phyloP scores from a whole-genome alignment of 2,329 filamentous ascomycete species.

The Aspergillus ochraceus region DNA sequence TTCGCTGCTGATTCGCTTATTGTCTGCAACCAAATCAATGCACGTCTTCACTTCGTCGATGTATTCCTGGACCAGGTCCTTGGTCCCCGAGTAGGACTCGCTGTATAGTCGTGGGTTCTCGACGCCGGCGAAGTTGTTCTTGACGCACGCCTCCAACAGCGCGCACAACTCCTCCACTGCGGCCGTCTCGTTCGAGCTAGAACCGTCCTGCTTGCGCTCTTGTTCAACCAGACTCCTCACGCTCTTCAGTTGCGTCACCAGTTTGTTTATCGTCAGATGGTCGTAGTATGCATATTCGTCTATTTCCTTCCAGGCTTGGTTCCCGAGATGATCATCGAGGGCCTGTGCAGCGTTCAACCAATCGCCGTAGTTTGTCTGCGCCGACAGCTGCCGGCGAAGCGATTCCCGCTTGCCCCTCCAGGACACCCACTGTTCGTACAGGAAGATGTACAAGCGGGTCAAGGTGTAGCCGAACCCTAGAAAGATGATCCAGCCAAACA shows the following conservation, averaged over 20 bases:
- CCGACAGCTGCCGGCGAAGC: conserved; percentile 69
- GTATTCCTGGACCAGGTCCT: conserved; percentile 86
- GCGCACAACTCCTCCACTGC: conserved; percentile 73
- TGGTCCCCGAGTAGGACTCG: conserved; percentile 97
- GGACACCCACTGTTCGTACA: conserved; percentile 87
- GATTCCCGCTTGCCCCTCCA: conserved; percentile 79
- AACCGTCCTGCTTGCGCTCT: conserved; percentile 29
- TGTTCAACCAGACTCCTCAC: conserved; percentile 42
- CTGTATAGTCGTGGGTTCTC: conserved; percentile 95
- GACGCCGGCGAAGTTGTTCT: conserved; percentile 95
- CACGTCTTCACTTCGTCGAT: conserved; percentile 67
- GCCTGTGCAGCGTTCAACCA: conserved; percentile 80
- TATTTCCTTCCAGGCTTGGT: conserved; percentile 52
- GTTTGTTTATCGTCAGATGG: conserved; percentile 74
- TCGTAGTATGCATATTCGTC: conserved; percentile 79
- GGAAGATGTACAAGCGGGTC: conserved; percentile 83
- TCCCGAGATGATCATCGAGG: conserved; percentile 78
- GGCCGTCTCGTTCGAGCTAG: conserved; percentile 38
- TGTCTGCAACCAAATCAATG: conserved; percentile 68
- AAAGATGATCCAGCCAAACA: conserved; percentile 76
- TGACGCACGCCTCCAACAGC: conserved; percentile 85
- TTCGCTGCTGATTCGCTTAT: conserved; percentile 65
- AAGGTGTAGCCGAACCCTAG: conserved; percentile 73
- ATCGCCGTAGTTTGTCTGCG: conserved; percentile 72
- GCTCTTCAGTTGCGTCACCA: conserved; percentile 69